These are phyloP conservation scores for Zizania palustris DNA, from an alignment of 202 grass and related monocot genomes.

Conservation along the genomic window DNA sequence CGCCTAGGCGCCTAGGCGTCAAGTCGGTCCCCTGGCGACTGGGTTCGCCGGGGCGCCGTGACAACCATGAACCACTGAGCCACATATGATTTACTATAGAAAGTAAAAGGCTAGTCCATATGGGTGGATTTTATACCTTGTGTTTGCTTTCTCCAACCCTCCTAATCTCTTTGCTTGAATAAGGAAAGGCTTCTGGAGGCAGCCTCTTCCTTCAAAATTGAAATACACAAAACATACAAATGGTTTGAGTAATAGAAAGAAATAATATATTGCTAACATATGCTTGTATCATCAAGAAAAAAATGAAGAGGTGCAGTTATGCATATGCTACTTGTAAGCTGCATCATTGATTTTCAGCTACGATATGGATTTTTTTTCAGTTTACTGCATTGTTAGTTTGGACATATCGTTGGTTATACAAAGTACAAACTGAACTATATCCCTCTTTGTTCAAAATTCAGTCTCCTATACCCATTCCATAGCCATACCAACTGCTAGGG, in stretches of 20 bases:
- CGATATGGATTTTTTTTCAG: not conserved
- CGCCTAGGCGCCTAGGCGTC: too few relatives aligned
- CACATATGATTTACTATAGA: not conserved
- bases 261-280: not conserved
- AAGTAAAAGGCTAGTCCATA: not conserved
- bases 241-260: not conserved
- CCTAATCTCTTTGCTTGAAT: slow-evolving; percentile 62
- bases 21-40: too few relatives aligned
- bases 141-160: slow-evolving; percentile 54
- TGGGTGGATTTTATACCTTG: slow-evolving; percentile 46
- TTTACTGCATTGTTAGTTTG: not conserved
- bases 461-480: not conserved
- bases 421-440: not conserved
- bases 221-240: slow-evolving; percentile 1
- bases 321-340: slow-evolving; percentile 16
- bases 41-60: too few relatives aligned
- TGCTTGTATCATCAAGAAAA: not conserved
- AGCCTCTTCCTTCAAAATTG: slow-evolving; percentile 46
- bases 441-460: not conserved
- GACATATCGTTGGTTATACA: not conserved
- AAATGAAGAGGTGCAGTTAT: slow-evolving; percentile 19
- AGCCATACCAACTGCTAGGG: too few relatives aligned
- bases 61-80: not conserved
- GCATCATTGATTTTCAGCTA: not conserved
- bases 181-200: slow-evolving; percentile 42